These are phyloP conservation scores for Lasiosphaeria hispida DNA, from an alignment of 495 filamentous ascomycete genomes.

Conservation along the genomic window DNA sequence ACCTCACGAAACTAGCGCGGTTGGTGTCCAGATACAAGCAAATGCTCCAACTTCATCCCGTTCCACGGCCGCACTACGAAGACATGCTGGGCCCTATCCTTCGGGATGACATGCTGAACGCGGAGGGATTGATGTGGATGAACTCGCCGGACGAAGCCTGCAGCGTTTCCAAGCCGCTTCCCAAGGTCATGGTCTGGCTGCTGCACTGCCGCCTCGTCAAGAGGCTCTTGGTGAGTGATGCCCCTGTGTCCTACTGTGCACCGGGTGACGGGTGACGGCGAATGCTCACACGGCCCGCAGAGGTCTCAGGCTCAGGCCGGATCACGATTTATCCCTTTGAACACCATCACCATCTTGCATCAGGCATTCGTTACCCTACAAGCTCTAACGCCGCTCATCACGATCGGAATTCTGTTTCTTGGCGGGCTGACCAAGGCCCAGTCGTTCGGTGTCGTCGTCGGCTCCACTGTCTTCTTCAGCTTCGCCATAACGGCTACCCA, in stretches of 20 bases:
- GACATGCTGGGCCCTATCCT: too few relatives aligned
- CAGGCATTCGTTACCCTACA: not conserved
- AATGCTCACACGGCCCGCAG: not conserved
- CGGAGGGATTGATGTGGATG: too few relatives aligned
- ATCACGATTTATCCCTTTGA: not conserved
- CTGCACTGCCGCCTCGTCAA: too few relatives aligned
- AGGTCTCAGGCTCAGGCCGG: not conserved
- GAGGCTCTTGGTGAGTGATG: too few relatives aligned
- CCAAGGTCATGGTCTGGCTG: too few relatives aligned
- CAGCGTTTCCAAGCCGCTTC: too few relatives aligned
- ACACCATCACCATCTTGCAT: not conserved
- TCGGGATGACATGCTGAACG: too few relatives aligned
- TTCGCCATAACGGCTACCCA: not conserved
- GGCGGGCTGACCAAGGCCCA: not conserved
- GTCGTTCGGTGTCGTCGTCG: constrained; percentile 11
- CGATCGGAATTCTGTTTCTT: constrained; percentile 7
- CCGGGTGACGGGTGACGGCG: too few relatives aligned
- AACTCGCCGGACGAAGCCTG: too few relatives aligned
- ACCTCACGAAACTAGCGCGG: too few relatives aligned
- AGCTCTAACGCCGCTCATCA: not conserved
- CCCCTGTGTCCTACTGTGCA: too few relatives aligned
- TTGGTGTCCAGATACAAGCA: not conserved
- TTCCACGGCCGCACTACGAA: too few relatives aligned
- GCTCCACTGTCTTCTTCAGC: constrained; percentile 3
- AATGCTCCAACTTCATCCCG: constrained; percentile 1